Evolutionary conservation across 495 filamentous ascomycete species (phyloP).

Genomic region (Paragyromitra xinjiangensis): DNA sequence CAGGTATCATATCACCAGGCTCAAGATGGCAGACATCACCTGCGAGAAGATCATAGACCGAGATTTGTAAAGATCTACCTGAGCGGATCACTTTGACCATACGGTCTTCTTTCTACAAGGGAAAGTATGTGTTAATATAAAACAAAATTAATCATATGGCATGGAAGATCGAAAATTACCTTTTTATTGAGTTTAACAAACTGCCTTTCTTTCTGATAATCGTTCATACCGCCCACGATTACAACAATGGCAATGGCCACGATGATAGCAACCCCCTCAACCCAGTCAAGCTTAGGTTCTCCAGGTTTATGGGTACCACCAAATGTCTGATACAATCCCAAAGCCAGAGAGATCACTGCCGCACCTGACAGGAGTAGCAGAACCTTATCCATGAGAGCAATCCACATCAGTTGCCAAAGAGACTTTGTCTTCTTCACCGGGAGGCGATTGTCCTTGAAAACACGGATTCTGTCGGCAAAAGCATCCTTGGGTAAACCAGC

Average conservation of each 20-base stretch:
- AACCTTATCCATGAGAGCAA: slow-evolving; percentile 85
- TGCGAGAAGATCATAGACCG: slow-evolving; percentile 79
- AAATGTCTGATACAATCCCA: slow-evolving; percentile 72
- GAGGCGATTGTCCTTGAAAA: slow-evolving; percentile 75
- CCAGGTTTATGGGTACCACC: slow-evolving; percentile 59
- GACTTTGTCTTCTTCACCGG: slow-evolving; percentile 77
- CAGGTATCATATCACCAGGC: slow-evolving; percentile 86
- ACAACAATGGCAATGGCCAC: slow-evolving; percentile 76
- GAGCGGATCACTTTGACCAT: slow-evolving; percentile 78
- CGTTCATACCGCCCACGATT: slow-evolving; percentile 72
- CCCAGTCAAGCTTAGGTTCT: slow-evolving; percentile 73
- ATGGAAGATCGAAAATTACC: slow-evolving; percentile 25
- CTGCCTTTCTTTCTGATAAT: slow-evolving; percentile 77
- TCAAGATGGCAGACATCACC: slow-evolving; percentile 86
- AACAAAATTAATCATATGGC: not conserved
- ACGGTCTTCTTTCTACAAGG: slow-evolving; percentile 68
- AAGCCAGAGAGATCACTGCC: slow-evolving; percentile 80
- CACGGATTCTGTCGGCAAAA: slow-evolving; percentile 71
- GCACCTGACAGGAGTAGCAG: slow-evolving; percentile 80
- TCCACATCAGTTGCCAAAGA: slow-evolving; percentile 78
- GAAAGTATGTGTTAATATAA: slow-evolving; percentile 31
- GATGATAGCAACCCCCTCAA: slow-evolving; percentile 77
- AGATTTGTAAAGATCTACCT: slow-evolving; percentile 78
- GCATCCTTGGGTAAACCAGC: slow-evolving; percentile 56
- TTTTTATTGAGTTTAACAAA: slow-evolving; percentile 76